Evolutionary conservation across 257 asterid species (phyloP), one percentile per base, ranked within the genome.

Genomic region (Linaria vulgaris): DNA sequence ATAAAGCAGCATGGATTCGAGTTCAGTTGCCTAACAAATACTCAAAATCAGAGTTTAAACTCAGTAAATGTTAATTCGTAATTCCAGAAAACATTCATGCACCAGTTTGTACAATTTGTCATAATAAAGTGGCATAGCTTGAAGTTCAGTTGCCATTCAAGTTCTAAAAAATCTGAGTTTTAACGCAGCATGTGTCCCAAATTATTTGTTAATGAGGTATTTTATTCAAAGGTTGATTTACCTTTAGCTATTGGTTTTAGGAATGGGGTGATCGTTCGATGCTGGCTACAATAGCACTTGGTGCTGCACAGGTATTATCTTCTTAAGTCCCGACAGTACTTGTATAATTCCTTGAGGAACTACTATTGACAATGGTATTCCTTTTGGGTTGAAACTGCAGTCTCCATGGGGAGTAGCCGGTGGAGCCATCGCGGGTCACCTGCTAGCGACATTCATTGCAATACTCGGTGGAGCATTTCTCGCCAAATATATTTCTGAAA

Each of bases 181-280:
- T n/a, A n/a, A n/a, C n/a, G n/a, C n/a, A n/a, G n/a, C n/a, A n/a
- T n/a, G n/a, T n/a, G n/a, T n/a, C n/a, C n/a, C n/a, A n/a, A n/a
- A n/a, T n/a, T n/a, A n/a, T n/a, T n/a, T n/a, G n/a, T n/a, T n/a
- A n/a, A n/a, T n/a, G n/a, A n/a, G n/a, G 13, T 23, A 25, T 39
- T 43, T 22, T 43, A 45, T 37, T 49, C 39, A 21, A 15, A 25
- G 59, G 54, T 53, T 55, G 45, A 16, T 55, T 63, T 9, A 24
- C 61, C 38, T 31, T 21, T 44, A 39, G 25, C 10, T 52, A 10
- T 56, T 49, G 30, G 61, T 68, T 74, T 39, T 44, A 85, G 96
- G 96, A 88, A 86, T 86, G 96, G 99, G 99, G 99, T 69, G 97
- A 94, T 69, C 97, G 99, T 12, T 94, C 99, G 2, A 94, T 94